Evolutionary conservation across 768 basidiomycete species (phyloP), one percentile per base, ranked within the genome.

Genomic region (Kwoniella shandongensis): DNA sequence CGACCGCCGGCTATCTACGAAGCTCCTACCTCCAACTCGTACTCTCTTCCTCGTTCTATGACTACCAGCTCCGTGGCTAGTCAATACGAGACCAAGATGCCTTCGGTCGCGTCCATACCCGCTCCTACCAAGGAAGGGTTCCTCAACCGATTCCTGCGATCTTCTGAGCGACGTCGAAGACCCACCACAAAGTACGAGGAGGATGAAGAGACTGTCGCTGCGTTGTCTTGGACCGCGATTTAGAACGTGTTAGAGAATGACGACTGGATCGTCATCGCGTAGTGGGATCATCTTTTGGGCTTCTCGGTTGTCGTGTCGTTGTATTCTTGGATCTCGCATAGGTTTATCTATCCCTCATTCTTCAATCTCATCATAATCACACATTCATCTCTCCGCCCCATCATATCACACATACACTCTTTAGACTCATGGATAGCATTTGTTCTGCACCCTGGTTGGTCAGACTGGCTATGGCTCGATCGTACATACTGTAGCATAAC

Each of bases 1-100:
- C 41, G 47, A 22, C 69, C 69, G 6, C 61, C 69, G 3, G 62
- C 64, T 4, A 54, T 66, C 20, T 71, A 71, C 54, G 64, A 71
- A 26, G 48, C 69, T 12, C 60, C 65, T 22, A 52, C 62, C n/a
- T 53, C 59, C 4, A 39, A 4, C n/a, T 41, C 35, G 18, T 55
- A 59, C 51, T 44, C 58, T 10, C 30, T 71, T 10, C 69, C 69
- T 41, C 54, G 67, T 15, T 69, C 67, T 17, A 54, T 63, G 45
- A 66, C 64, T 0, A 52, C 61, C 12, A 52, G 47, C 13, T 56
- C 54, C 3, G 42, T 54, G 30, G 35, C 36, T 13, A 35, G 32
- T 27, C 22, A 25, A 25, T 50, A 44, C 38, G 50, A 50, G 25
- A 41, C 40, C 32, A 44, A 44, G 32, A 39, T 44, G 32, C 26